phyloP scores from a whole-genome alignment of 192 early-diverging fungal species.

The Entomortierella parvispora region DNA sequence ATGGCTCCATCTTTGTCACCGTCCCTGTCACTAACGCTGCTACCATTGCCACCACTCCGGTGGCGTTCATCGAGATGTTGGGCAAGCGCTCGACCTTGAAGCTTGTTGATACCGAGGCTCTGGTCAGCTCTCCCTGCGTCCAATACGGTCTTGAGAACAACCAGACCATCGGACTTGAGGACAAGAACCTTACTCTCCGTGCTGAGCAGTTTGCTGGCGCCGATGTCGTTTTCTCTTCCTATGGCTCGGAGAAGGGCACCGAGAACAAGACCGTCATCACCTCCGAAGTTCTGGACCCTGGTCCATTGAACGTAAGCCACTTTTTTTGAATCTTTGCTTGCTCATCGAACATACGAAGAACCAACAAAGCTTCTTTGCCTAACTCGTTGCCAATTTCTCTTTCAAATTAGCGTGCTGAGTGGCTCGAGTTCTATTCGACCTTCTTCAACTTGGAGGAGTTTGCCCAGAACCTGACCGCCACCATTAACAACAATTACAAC shows the following conservation, averaged over 20 bases:
- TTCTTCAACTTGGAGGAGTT: constrained; percentile 72
- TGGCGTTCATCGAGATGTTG: constrained; percentile 69
- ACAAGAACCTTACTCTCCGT: constrained; percentile 60
- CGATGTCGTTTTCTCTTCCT: constrained; percentile 57
- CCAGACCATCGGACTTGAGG: constrained; percentile 49
- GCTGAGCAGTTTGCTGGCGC: constrained; percentile 59
- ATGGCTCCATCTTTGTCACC: constrained; percentile 53
- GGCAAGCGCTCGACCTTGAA: constrained; percentile 57
- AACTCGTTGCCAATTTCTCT: background rate
- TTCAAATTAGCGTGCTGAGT: constrained; percentile 59
- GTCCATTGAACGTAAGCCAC: constrained; percentile 58
- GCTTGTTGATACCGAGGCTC: constrained; percentile 49
- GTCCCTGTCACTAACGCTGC: constrained; percentile 59
- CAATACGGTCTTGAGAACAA: constrained; percentile 46
- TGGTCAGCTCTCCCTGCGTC: constrained; percentile 63
- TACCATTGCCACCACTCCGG: constrained; percentile 54
- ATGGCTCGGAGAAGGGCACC: constrained; percentile 40
- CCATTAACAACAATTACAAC: constrained; percentile 64
- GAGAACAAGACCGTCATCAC: constrained; percentile 58
- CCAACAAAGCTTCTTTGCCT: no score
- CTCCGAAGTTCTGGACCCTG: constrained; percentile 61
- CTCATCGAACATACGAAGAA: no score
- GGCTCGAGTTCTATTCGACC: constrained; percentile 67
- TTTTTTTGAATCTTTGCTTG: background rate
- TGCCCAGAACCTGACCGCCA: constrained; percentile 56